phyloP scores from a whole-genome alignment of 176 grass and related monocot genomes.

The Zoysia japonica region DNA sequence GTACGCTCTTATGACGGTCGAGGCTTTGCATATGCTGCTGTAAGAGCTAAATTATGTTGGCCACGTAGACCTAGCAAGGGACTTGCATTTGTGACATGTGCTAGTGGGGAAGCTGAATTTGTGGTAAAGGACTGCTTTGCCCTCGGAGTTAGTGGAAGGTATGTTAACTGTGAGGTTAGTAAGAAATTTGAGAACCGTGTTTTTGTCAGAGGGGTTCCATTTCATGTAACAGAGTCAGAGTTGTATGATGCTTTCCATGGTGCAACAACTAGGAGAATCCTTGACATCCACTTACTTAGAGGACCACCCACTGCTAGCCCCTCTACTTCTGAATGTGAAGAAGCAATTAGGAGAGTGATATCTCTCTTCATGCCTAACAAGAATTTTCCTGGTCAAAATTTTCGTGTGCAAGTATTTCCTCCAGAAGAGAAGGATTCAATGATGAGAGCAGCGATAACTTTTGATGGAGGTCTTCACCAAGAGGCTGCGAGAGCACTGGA shows the following conservation, averaged over 20 bases:
- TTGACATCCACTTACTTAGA: conserved; percentile 62
- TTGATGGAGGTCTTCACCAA: conserved; percentile 82
- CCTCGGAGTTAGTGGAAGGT: conserved; percentile 62
- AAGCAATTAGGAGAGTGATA: conserved; percentile 73
- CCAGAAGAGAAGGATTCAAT: conserved; percentile 57
- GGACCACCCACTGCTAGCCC: conserved; percentile 25
- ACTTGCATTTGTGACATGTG: conserved; percentile 61
- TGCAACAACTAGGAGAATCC: conserved; percentile 59
- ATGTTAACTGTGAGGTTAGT: conserved; percentile 73
- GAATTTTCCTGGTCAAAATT: conserved; percentile 65
- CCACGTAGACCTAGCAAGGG: conserved; percentile 66
- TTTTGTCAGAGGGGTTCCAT: conserved; percentile 66
- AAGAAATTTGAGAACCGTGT: conserved; percentile 61
- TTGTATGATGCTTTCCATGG: conserved; percentile 60
- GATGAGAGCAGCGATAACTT: conserved; percentile 74
- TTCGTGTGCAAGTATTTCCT: conserved; percentile 66
- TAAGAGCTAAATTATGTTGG: conserved; percentile 82
- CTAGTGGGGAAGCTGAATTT: conserved; percentile 64
- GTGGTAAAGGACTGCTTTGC: conserved; percentile 61
- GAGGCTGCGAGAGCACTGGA: conserved; percentile 89
- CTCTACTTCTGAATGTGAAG: conserved; percentile 48
- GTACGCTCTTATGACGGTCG: conserved; percentile 44
- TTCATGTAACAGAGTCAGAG: conserved; percentile 67
- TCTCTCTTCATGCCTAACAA: conserved; percentile 77
- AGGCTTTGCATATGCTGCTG: conserved; percentile 67